A percentile compares a stretch with the other conserved stretches of the same genome.
phyloP scores from a whole-genome alignment of 2,329 filamentous ascomycete species.

The Penicillium sp. region DNA sequence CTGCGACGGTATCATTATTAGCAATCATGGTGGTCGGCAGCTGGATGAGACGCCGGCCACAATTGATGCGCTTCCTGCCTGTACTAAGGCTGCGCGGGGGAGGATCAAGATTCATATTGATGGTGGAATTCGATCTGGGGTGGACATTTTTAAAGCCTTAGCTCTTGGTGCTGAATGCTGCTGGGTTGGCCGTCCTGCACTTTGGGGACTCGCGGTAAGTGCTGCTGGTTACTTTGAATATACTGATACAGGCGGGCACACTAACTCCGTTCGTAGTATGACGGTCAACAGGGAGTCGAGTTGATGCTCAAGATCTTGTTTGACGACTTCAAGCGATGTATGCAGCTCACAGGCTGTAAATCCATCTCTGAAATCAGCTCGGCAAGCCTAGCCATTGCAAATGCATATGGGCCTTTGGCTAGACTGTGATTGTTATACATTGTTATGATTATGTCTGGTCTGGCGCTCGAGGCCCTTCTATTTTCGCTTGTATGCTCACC shows the following conservation, averaged over 20 bases:
- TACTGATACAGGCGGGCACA: background rate
- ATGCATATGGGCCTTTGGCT: slow-evolving; percentile 12
- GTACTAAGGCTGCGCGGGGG: slow-evolving; percentile 28
- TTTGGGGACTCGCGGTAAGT: slow-evolving; percentile 39
- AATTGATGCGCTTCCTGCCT: slow-evolving; percentile 35
- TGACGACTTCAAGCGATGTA: slow-evolving; percentile 33
- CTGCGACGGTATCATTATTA: slow-evolving; percentile 39
- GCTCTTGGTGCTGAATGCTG: slow-evolving; percentile 35
- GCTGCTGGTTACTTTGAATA: background rate
- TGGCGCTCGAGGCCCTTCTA: too few species aligned
- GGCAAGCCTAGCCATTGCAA: slow-evolving; percentile 19
- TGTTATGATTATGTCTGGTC: background rate
- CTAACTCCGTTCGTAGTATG: slow-evolving; percentile 23
- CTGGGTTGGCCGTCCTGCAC: slow-evolving; percentile 33
- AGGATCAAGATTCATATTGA: slow-evolving; percentile 35
- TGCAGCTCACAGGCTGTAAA: slow-evolving; percentile 30
- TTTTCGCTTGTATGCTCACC: too few species aligned
- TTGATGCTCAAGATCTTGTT: slow-evolving; percentile 32
- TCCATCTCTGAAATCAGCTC: slow-evolving; percentile 26
- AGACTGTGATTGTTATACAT: background rate
- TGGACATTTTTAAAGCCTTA: slow-evolving; percentile 39
- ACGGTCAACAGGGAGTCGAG: slow-evolving; percentile 33
- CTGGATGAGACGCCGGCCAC: slow-evolving; percentile 38
- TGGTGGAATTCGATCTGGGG: slow-evolving; percentile 35
- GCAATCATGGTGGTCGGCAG: slow-evolving; percentile 41